Conservation (phyloP, 805 yeast genomes). For the Clavispora phyllophila region DNA sequence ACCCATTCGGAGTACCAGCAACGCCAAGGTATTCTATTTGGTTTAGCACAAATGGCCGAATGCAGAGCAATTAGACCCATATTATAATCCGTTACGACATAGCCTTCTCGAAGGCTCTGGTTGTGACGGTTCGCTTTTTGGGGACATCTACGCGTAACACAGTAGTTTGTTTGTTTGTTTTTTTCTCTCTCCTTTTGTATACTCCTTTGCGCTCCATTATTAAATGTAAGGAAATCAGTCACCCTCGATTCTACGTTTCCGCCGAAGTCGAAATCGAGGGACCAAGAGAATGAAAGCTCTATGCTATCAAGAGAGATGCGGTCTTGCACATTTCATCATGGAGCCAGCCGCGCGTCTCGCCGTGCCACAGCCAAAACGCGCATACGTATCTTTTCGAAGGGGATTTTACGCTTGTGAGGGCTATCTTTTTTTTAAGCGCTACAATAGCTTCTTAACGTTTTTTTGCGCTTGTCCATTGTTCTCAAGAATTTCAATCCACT, state of each 20-base stretch:
- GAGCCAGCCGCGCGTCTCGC: conserved; percentile 4
- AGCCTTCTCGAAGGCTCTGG: conserved; percentile 5
- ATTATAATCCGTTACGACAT: conserved; percentile 29
- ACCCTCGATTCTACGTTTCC: too few relatives aligned
- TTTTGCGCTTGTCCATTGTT: neutral
- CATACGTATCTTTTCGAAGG: neutral
- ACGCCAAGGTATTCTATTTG: conserved; percentile 36
- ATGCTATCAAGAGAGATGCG: too few relatives aligned
- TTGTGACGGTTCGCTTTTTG: conserved; percentile 42
- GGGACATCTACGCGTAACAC: conserved; percentile 20
- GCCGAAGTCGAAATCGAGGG: too few relatives aligned
- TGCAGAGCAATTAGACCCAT: conserved; percentile 31
- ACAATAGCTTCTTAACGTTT: neutral
- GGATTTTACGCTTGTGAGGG: neutral
- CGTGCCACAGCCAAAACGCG: conserved; percentile 2
- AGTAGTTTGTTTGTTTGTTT: neutral
- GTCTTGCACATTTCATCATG: neutral
- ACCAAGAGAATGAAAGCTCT: too few relatives aligned
- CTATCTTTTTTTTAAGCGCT: neutral
- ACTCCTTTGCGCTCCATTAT: neutral
- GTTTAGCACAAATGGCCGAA: conserved; percentile 48
- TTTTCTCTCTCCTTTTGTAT: too few relatives aligned
- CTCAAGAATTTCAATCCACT: neutral
- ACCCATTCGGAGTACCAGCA: conserved; percentile 44
- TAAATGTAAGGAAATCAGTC: too few relatives aligned